Evolutionary conservation across 768 basidiomycete species (phyloP).

Genomic region (Tricholoma sp.): DNA sequence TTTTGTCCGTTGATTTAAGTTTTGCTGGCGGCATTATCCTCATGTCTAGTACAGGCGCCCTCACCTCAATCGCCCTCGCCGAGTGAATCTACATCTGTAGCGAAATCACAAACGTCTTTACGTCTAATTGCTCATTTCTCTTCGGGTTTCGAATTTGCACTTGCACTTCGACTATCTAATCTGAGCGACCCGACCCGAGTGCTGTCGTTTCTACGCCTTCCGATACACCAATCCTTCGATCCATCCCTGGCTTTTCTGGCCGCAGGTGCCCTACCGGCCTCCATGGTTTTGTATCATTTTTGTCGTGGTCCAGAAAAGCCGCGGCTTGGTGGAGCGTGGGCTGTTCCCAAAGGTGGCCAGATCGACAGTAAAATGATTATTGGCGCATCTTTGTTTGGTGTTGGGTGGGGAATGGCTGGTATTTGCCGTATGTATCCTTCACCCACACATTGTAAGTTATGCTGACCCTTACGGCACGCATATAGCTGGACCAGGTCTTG

Average conservation of each 20-base stretch:
- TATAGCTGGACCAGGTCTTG: slow-evolving; percentile 56
- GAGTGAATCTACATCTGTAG: not conserved
- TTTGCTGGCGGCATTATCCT: not conserved
- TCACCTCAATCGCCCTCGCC: slow-evolving; percentile 2
- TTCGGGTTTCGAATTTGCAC: slow-evolving; percentile 45
- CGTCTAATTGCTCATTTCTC: slow-evolving; percentile 37
- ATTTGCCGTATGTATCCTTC: slow-evolving; percentile 48
- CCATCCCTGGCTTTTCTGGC: slow-evolving; percentile 53
- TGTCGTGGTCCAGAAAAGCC: slow-evolving; percentile 34
- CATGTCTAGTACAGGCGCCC: slow-evolving; percentile 5
- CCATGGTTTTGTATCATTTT: slow-evolving; percentile 38
- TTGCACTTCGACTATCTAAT: slow-evolving; percentile 50
- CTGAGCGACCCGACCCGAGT: slow-evolving; percentile 46
- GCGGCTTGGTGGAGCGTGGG: slow-evolving; percentile 40
- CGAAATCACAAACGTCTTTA: slow-evolving; percentile 15
- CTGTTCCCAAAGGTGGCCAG: slow-evolving; percentile 31
- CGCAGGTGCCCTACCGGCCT: slow-evolving; percentile 43
- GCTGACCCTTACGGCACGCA: slow-evolving; percentile 4
- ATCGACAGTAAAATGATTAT: slow-evolving; percentile 42
- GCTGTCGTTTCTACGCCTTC: slow-evolving; percentile 47
- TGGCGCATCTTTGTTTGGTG: slow-evolving; percentile 53
- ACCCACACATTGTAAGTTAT: not conserved
- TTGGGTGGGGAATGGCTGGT: slow-evolving; percentile 59
- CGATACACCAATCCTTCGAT: slow-evolving; percentile 46
- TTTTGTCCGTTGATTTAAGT: slow-evolving; percentile 24